These are phyloP conservation scores for Wickerhamomyces bovis DNA, from an alignment of 805 yeast genomes.

Conservation along the genomic window DNA sequence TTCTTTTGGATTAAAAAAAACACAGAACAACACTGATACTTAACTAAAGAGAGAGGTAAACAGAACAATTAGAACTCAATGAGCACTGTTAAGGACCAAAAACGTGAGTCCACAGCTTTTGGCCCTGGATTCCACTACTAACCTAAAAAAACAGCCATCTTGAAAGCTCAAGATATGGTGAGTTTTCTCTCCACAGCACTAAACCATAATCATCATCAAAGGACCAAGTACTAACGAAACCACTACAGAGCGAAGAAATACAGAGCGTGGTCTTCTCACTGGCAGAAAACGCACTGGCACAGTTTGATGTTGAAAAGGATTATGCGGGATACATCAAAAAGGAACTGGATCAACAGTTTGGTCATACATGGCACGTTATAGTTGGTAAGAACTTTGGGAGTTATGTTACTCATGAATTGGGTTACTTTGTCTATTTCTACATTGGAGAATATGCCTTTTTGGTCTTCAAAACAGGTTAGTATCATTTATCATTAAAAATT, in stretches of 20 bases:
- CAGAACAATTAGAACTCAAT: not conserved
- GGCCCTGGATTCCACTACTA: not conserved
- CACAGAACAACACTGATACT: too few species aligned
- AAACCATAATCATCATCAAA: not conserved
- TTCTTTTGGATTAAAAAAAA: too few species aligned
- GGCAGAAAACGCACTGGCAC: slow-evolving; percentile 38
- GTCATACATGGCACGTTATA: slow-evolving; percentile 76
- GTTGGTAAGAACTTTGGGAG: slow-evolving; percentile 78
- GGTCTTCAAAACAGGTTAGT: slow-evolving; percentile 59
- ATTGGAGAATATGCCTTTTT: slow-evolving; percentile 63
- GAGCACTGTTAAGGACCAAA: not conserved
- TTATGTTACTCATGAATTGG: slow-evolving; percentile 74
- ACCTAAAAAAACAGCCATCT: slow-evolving; percentile 11
- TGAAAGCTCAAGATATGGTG: slow-evolving; percentile 24
- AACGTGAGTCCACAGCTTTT: not conserved
- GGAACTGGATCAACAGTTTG: slow-evolving; percentile 53
- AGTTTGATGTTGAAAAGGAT: slow-evolving; percentile 47
- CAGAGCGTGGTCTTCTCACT: slow-evolving; percentile 44
- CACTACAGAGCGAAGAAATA: slow-evolving; percentile 36
- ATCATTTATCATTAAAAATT: not conserved
- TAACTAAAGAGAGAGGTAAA: too few species aligned
- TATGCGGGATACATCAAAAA: slow-evolving; percentile 62
- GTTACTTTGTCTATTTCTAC: slow-evolving; percentile 65
- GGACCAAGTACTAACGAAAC: not conserved
- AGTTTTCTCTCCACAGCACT: too few species aligned